phyloP scores from a whole-genome alignment of 164 flowering plant genomes.

The Akebia trifoliata region DNA sequence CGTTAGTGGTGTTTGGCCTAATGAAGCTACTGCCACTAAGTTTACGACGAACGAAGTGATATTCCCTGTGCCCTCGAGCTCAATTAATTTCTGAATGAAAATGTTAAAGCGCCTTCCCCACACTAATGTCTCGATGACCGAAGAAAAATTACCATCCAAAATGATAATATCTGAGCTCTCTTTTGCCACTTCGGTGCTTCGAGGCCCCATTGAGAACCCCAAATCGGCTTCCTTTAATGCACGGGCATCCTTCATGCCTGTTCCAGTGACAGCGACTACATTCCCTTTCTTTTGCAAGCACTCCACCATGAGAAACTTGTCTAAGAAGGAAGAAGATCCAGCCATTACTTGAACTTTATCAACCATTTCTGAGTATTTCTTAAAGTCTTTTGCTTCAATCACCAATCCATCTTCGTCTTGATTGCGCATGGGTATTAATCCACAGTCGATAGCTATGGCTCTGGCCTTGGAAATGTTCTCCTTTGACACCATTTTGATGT shows the following conservation, averaged over 20 bases:
- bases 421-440: background rate
- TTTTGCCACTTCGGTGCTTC: too few relatives aligned
- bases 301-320: background rate
- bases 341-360: background rate
- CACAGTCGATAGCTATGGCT: slow-evolving; percentile 10
- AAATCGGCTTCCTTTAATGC: background rate
- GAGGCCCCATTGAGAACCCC: background rate
- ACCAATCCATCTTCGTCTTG: background rate
- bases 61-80: too few relatives aligned
- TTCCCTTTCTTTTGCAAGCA: background rate
- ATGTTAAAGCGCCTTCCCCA: background rate
- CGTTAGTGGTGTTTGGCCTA: too few relatives aligned
- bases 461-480: slow-evolving; percentile 4
- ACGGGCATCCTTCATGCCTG: background rate
- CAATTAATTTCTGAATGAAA: background rate
- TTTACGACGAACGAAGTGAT: too few relatives aligned
- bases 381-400: slow-evolving; percentile 3
- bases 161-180: too few relatives aligned
- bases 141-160: too few relatives aligned
- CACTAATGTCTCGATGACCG: background rate
- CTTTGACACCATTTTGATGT: slow-evolving; percentile 1
- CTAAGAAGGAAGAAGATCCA: background rate
- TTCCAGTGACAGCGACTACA: background rate
- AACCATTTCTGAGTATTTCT: background rate
- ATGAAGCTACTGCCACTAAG: too few relatives aligned